Conservation (phyloP, 257 asterid species). For the Primulina huaijiensis region DNA sequence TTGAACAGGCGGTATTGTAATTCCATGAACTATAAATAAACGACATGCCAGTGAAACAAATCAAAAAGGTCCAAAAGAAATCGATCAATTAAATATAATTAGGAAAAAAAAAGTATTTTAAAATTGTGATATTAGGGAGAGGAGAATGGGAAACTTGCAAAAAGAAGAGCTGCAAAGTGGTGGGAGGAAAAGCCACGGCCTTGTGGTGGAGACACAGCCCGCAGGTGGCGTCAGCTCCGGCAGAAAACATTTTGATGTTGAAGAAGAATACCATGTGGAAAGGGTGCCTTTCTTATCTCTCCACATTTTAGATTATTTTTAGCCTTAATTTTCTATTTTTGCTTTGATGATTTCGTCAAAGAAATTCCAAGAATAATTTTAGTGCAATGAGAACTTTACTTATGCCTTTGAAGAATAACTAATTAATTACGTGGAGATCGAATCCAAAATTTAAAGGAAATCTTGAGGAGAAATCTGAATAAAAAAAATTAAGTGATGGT, state of each 20-base stretch:
- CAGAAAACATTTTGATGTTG: conserved; percentile 22
- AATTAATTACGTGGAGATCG: no score
- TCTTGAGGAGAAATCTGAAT: neutral
- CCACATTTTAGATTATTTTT: neutral
- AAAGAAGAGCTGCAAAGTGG: conserved; percentile 28
- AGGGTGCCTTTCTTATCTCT: conserved; percentile 17
- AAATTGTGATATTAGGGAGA: neutral
- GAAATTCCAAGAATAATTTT: neutral
- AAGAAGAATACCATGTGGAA: conserved; percentile 22
- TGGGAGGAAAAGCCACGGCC: conserved; percentile 38
- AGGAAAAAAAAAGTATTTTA: neutral
- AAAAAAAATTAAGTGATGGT: no score
- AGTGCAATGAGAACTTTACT: neutral
- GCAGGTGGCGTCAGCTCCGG: conserved; percentile 10
- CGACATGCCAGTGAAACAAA: conserved; percentile 1
- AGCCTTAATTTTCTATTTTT: no score
- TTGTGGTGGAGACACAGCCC: conserved; percentile 39
- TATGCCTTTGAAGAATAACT: no score
- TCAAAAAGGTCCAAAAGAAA: neutral
- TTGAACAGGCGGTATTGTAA: conserved; percentile 17
- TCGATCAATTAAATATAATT: neutral
- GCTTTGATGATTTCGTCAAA: neutral
- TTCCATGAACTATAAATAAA: conserved; percentile 28
- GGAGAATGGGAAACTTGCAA: conserved; percentile 45
- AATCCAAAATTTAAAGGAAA: neutral